phyloP scores from a whole-genome alignment of 352 stramenopile species.

The Globisporangium heterothallicum region DNA sequence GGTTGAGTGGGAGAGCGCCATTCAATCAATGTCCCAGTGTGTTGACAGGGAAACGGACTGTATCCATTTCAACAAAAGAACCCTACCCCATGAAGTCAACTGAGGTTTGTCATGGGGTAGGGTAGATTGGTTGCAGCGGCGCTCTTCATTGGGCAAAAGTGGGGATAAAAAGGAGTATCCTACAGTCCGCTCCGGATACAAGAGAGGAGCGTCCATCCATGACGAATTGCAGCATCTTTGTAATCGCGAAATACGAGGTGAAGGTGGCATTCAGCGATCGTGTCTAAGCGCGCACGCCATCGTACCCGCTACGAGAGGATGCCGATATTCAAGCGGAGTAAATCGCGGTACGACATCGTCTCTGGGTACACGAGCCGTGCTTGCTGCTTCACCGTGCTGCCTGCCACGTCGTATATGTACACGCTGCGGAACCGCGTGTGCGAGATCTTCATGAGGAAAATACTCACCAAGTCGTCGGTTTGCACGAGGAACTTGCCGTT shows the following conservation, averaged over 20 bases:
- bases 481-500: slow-evolving; percentile 2
- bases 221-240: neutral
- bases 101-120: neutral
- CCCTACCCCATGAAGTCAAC: neutral
- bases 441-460: slow-evolving; percentile 8
- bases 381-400: slow-evolving; percentile 6
- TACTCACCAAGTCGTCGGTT: neutral
- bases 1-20: neutral
- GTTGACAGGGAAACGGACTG: too few relatives aligned
- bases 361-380: slow-evolving; percentile 11
- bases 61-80: neutral
- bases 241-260: neutral
- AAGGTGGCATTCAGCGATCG: neutral
- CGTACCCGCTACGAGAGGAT: neutral
- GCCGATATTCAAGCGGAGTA: slow-evolving; percentile 3
- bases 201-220: too few relatives aligned
- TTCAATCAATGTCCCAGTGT: neutral
- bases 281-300: too few relatives aligned
- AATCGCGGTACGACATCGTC: slow-evolving; percentile 4
- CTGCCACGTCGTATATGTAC: slow-evolving; percentile 11
- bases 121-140: too few relatives aligned
- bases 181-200: too few relatives aligned
- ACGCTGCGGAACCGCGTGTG: slow-evolving; percentile 4
- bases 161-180: neutral
- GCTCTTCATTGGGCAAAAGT: too few relatives aligned